A percentile compares a stretch with the other conserved stretches of the same genome.
Conservation (phyloP, 345 rosid species). For the Acer saccharum region DNA sequence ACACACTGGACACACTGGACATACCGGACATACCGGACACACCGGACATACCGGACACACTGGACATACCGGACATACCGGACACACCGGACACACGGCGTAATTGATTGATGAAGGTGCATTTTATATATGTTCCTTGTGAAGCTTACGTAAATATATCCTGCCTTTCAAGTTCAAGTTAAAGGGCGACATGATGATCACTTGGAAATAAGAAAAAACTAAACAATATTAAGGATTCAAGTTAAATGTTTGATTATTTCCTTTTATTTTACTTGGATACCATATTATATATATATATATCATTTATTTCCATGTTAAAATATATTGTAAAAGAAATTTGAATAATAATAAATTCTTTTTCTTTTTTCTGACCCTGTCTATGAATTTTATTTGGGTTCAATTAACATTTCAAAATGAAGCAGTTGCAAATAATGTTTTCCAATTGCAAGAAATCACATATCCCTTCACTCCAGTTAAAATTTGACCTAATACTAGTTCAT, state of each 20-base stretch:
- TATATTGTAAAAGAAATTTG: background rate
- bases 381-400: too few species aligned
- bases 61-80: background rate
- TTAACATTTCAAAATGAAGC: too few species aligned
- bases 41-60: background rate
- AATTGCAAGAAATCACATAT: too few species aligned
- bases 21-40: background rate
- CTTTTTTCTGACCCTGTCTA: too few species aligned
- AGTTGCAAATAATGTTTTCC: too few species aligned
- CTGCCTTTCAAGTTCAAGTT: background rate
- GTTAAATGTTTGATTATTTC: too few species aligned
- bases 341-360: background rate
- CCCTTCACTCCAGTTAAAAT: too few species aligned
- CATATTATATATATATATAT: too few species aligned
- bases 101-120: background rate
- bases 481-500: too few species aligned
- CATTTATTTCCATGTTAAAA: too few species aligned
- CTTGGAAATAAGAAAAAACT: background rate
- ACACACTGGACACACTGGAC: background rate
- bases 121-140: background rate
- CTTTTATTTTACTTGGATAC: too few species aligned
- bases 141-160: background rate
- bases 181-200: background rate
- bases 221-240: background rate
- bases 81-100: background rate